A percentile compares a stretch with the other conserved stretches of the same genome.
These are phyloP conservation scores for Whalleya microplaca DNA, from an alignment of 2,329 filamentous ascomycete genomes.

Conservation along the genomic window DNA sequence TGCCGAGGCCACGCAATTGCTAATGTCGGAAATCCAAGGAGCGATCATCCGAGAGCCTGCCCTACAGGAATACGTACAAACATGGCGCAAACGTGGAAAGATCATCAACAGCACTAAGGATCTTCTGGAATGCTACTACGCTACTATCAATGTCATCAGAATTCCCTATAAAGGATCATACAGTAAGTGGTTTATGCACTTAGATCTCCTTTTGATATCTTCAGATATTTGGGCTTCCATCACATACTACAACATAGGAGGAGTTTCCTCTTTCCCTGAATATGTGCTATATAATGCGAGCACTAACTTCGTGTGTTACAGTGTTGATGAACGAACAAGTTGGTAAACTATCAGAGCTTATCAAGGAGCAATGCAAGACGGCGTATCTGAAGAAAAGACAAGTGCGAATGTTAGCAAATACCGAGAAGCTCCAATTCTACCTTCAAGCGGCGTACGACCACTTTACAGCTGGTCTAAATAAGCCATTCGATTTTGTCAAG, in stretches of 20 bases:
- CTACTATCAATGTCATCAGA: constrained; percentile 50
- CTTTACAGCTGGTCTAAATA: constrained; percentile 36
- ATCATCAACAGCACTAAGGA: constrained; percentile 48
- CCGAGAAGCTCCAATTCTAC: constrained; percentile 36
- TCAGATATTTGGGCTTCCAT: neutral
- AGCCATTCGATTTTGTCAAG: constrained; percentile 40
- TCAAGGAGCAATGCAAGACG: constrained; percentile 44
- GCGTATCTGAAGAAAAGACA: constrained; percentile 47
- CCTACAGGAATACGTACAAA: constrained; percentile 45
- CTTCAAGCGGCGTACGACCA: constrained; percentile 40
- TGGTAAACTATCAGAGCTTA: constrained; percentile 47
- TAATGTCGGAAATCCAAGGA: constrained; percentile 41
- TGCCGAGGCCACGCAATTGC: constrained; percentile 41
- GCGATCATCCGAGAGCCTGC: constrained; percentile 39
- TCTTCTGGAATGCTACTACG: constrained; percentile 54
- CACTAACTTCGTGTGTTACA: constrained; percentile 29
- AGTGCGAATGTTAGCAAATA: constrained; percentile 42
- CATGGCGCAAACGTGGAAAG: constrained; percentile 47
- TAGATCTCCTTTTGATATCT: neutral
- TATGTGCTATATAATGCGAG: neutral
- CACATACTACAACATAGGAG: neutral
- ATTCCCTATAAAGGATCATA: constrained; percentile 47
- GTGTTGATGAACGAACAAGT: constrained; percentile 55
- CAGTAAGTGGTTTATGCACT: constrained; percentile 25
- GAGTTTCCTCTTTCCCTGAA: neutral